A percentile compares a stretch with the other conserved stretches of the same genome.
These are phyloP conservation scores for Trifolium fragiferum DNA, from an alignment of 306 rosid genomes.

Conservation along the genomic window DNA sequence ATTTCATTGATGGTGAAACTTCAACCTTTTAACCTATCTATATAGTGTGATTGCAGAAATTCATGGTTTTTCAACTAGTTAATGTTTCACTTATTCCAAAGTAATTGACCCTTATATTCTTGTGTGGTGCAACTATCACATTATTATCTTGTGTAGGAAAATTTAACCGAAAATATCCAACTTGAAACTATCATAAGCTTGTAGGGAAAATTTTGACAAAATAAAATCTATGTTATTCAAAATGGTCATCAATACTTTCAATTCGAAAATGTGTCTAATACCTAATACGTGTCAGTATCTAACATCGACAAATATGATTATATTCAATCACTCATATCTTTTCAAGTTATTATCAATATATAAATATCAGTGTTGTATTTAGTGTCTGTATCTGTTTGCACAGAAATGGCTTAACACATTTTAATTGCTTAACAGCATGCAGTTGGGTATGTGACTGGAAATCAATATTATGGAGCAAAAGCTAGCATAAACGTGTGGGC, in stretches of 20 bases:
- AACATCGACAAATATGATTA: neutral
- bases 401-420: neutral
- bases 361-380: neutral
- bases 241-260: too few species aligned
- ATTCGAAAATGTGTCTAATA: too few species aligned
- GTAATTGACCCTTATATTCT: slow-evolving; percentile 13
- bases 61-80: slow-evolving; percentile 40
- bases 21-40: slow-evolving; percentile 34
- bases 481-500: slow-evolving; percentile 99
- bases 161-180: slow-evolving; percentile 14
- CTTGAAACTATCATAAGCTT: slow-evolving; percentile 16
- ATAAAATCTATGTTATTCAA: neutral
- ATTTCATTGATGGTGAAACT: slow-evolving; percentile 33
- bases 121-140: slow-evolving; percentile 35
- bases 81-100: slow-evolving; percentile 49
- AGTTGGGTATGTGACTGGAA: slow-evolving; percentile 94
- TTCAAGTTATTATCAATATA: too few species aligned
- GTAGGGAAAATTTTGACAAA: neutral
- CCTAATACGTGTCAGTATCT: too few species aligned
- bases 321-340: neutral
- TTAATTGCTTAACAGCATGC: slow-evolving; percentile 72
- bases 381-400: too few species aligned
- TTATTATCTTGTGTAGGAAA: slow-evolving; percentile 29
- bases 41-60: slow-evolving; percentile 48
- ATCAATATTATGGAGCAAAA: slow-evolving; percentile 88